Evolutionary conservation across 441 rosid species (phyloP), one percentile per base, ranked within the genome.

Genomic region (Pelargonium myrrhifolium): DNA sequence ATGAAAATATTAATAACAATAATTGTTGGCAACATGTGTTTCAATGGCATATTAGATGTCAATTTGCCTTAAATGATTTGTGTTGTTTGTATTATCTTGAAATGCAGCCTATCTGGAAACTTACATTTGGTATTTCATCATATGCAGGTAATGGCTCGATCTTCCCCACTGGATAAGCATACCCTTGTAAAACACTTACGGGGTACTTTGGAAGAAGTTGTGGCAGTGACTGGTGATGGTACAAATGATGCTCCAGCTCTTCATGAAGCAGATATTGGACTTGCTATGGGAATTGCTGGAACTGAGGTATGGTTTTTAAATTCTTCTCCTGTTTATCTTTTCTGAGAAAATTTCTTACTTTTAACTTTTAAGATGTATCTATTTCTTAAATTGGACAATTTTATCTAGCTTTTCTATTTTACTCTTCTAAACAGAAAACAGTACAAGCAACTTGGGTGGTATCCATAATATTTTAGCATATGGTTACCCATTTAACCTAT

Each of bases 171-270:
- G 79, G 87, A 83, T 68, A 83, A 83, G 74, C 87, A 83, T 74
- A 79, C 78, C 71, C 82, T 83, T 9, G 87, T 83, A 67, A 83
- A 76, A 31, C 79, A 77, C 76, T 75, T 83, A 35, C 71, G 78
- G 71, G 76, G 68, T 63, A 69, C 78, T 24, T 75, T 87, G 22
- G 14, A 71, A 51, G 87, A 83, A 71, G 87, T 83, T 66, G 87
- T 83, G 58, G 87, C 85, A 8, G 87, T 81, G 72, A 83, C 87
- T 0, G 87, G 85, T 66, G 87, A 83, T 72, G 87, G 87, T 49
- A 83, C 85, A 45, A 83, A 83, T 72, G 87, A 83, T 15, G 87
- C 87, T 77, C 87, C 85, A 6, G 87, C 87, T 65, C 84, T 83
- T 75, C 82, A 81, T 71, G 87, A 83, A 72, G 87, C 87, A 15